phyloP scores from a whole-genome alignment of 108 stramenopile species.

The Nitzschia palea region DNA sequence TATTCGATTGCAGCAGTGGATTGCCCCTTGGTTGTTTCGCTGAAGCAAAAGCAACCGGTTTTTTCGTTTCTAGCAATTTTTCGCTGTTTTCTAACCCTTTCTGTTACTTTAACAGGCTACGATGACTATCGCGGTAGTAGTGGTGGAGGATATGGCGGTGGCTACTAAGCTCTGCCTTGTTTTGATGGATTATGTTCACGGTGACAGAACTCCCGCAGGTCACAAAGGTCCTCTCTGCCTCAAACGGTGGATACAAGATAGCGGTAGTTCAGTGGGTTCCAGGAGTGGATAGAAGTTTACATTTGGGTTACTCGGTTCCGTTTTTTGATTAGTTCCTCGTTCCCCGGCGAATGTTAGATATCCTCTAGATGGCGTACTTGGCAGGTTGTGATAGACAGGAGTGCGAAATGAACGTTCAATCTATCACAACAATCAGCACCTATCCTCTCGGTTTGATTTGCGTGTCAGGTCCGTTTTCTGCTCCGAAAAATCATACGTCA shows the following conservation, averaged over 20 bases:
- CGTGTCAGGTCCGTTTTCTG: slow-evolving; percentile 5
- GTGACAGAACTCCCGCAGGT: neutral
- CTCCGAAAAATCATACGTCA: neutral
- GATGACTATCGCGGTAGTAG: slow-evolving; percentile 39
- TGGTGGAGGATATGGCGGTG: slow-evolving; percentile 40
- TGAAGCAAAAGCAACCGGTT: too few relatives aligned
- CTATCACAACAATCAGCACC: too few relatives aligned
- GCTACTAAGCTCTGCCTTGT: slow-evolving; percentile 33
- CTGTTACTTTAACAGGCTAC: slow-evolving; percentile 21
- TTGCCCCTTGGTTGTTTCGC: too few relatives aligned
- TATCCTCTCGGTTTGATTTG: too few relatives aligned
- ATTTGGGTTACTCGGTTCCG: slow-evolving; percentile 31
- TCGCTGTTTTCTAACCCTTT: neutral
- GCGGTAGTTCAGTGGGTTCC: slow-evolving; percentile 34
- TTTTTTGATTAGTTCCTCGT: slow-evolving; percentile 15
- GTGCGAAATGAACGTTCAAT: too few relatives aligned
- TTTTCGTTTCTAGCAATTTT: slow-evolving; percentile 1
- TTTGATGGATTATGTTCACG: slow-evolving; percentile 3
- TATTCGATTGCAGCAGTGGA: too few relatives aligned
- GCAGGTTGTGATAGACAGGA: too few relatives aligned
- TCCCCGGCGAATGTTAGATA: neutral
- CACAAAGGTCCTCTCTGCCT: too few relatives aligned
- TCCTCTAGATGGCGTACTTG: too few relatives aligned
- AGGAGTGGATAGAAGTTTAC: slow-evolving; percentile 31
- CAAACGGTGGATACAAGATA: too few relatives aligned